Conservation (phyloP, 257 asterid species). For the Nicotiana paniculata region DNA sequence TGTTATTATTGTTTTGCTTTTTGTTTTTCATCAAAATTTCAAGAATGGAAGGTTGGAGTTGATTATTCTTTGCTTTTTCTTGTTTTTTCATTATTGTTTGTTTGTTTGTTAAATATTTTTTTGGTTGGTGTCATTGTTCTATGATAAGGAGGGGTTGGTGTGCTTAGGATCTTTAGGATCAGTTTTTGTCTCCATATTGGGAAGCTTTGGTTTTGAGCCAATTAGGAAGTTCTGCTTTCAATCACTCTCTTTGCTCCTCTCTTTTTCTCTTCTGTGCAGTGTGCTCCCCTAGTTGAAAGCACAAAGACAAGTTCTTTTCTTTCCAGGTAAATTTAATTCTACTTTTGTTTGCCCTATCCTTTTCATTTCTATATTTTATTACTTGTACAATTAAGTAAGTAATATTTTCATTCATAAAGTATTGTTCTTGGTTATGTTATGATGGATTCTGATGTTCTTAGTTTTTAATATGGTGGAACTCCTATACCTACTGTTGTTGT, state of each 20-base stretch:
- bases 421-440: slow-evolving; percentile 3
- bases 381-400: background rate
- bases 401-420: slow-evolving; percentile 4
- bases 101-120: slow-evolving; percentile 15
- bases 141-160: slow-evolving; percentile 59
- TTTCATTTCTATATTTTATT: background rate
- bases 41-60: slow-evolving; percentile 34
- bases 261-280: background rate
- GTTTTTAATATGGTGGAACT: slow-evolving; percentile 1
- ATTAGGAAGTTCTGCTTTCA: slow-evolving; percentile 30
- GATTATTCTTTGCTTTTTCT: slow-evolving; percentile 29
- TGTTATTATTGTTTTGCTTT: background rate
- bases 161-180: slow-evolving; percentile 41
- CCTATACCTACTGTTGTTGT: background rate
- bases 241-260: slow-evolving; percentile 27
- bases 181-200: slow-evolving; percentile 44
- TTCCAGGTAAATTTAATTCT: slow-evolving; percentile 31
- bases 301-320: slow-evolving; percentile 19
- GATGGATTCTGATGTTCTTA: background rate
- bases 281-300: slow-evolving; percentile 34
- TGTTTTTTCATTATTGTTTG: slow-evolving; percentile 22
- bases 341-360: background rate
- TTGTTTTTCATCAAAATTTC: slow-evolving; percentile 5
- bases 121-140: slow-evolving; percentile 70
- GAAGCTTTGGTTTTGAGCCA: slow-evolving; percentile 33